Evolutionary conservation across 257 asterid species (phyloP).

Genomic region (Schizonepeta tenuifolia): DNA sequence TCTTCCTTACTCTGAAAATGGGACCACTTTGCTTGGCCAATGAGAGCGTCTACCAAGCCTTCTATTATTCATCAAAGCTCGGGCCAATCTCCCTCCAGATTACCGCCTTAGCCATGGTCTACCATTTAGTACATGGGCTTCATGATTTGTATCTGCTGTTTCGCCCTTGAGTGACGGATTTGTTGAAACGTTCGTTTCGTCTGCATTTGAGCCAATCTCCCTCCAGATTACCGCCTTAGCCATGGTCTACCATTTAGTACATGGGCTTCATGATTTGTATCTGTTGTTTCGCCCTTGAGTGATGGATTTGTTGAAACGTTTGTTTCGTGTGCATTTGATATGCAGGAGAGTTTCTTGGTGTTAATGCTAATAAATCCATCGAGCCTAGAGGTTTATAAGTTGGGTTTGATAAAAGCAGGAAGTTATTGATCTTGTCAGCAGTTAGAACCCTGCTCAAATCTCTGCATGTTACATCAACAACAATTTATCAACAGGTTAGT

Average conservation of each 20-base stretch:
- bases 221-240: constrained; percentile 33
- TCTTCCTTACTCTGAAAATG: constrained; percentile 31
- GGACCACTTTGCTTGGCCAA: constrained; percentile 34
- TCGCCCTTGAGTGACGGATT: constrained; percentile 3
- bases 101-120: constrained; percentile 26
- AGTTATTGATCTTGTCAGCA: constrained; percentile 1
- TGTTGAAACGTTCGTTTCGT: background rate
- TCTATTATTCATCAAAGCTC: constrained; percentile 28
- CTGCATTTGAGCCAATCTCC: background rate
- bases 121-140: constrained; percentile 32
- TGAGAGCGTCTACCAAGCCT: constrained; percentile 30
- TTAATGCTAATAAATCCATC: constrained; percentile 17
- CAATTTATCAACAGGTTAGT: background rate
- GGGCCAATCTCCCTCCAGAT: constrained; percentile 31
- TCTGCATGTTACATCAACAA: constrained; percentile 10
- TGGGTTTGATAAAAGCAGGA: constrained; percentile 19
- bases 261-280: constrained; percentile 31
- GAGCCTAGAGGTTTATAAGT: background rate
- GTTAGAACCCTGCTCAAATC: constrained; percentile 8
- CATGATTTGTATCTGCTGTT: constrained; percentile 27
- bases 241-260: constrained; percentile 27
- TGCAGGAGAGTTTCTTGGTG: constrained; percentile 14
- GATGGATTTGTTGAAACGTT: background rate
- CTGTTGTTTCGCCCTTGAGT: constrained; percentile 19
- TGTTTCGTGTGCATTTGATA: background rate